Evolutionary conservation across 1,139 yeast genomes (phyloP), one percentile per base, ranked within the genome.

Genomic region (Suhomyces bolitotheri): DNA sequence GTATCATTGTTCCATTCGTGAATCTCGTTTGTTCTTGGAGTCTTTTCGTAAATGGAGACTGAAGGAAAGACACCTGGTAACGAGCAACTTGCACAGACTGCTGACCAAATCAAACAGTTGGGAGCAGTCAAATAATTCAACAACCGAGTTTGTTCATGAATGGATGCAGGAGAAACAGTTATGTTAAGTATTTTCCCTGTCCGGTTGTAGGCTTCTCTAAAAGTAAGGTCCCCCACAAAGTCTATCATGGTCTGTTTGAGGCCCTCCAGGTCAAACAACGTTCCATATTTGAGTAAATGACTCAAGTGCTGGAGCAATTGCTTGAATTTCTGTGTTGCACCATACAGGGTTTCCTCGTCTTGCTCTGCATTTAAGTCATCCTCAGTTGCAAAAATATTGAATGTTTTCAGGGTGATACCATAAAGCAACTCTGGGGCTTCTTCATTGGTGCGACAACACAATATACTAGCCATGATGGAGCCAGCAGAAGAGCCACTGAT

Each of bases 401-500:
- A 84, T 33, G 79, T 78, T 33, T 71, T 66, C 10, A 71, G 71
- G 23, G 81, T 66, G 23, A 86, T 69, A 3, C 75, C 69, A 24
- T 68, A 68, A 29, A 86, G 62, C 16, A 86, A 59, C 4, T 60
- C 67, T 16, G 75, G 67, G 2, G 86, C 73, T 56, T 90, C 97
- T 31, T 80, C 86, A 47, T 82, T 82, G 10, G 82, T 77, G 53
- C 85, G 88, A 13, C 86, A 82, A 52, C 96, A 88, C 33, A 92
- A 67, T 12, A 90, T 78, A 38, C 96, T 78, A 9, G 98, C 97
- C 39, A 94, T 82, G 36, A 92, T 90, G 1, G 97, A 89, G 12
- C 99, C 99, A 0, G 97, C 96, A 10, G 96, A 87, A 8, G 96
- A 84, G 1, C 99, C 98, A 34, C 95, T 84, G n/a, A 92, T 78